Conservation (phyloP, 2,329 filamentous ascomycete species). For the Leptographium flavum region DNA sequence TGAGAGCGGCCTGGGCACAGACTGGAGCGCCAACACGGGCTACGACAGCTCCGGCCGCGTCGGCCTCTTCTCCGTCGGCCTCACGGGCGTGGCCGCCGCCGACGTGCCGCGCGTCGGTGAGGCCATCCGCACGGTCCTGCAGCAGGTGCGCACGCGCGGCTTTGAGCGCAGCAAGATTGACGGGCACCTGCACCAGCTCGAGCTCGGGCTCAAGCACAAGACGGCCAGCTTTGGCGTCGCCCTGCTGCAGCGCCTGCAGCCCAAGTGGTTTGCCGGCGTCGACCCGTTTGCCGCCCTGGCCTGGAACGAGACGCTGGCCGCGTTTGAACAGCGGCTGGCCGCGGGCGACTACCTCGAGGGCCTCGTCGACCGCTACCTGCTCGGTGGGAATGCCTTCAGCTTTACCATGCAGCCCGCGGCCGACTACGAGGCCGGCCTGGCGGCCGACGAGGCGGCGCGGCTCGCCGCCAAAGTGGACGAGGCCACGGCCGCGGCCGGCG, state of each 20-base stretch:
- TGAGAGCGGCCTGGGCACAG: constrained; percentile 77
- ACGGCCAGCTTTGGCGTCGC: constrained; percentile 89
- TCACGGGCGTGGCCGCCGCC: constrained; percentile 75
- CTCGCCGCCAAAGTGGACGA: constrained; percentile 62
- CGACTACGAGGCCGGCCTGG: constrained; percentile 59
- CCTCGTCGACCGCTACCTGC: constrained; percentile 75
- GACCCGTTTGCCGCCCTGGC: constrained; percentile 84
- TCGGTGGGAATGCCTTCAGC: constrained; percentile 74
- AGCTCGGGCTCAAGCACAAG: constrained; percentile 90
- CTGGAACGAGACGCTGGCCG: constrained; percentile 78
- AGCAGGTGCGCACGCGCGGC: constrained; percentile 55
- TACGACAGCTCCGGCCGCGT: constrained; percentile 67
- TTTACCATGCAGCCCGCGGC: constrained; percentile 89
- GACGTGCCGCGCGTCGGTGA: constrained; percentile 66
- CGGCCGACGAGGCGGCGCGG: constrained; percentile 60
- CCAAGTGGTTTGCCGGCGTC: constrained; percentile 89
- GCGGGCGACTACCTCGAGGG: constrained; percentile 70
- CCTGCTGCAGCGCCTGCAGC: constrained; percentile 75
- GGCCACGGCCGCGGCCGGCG: constrained; percentile 52
- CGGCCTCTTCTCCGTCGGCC: constrained; percentile 77
- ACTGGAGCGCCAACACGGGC: constrained; percentile 89
- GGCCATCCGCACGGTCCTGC: constrained; percentile 58
- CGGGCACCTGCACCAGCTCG: constrained; percentile 83
- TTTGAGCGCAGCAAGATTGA: constrained; percentile 87
- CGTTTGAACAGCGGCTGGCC: constrained; percentile 65